Evolutionary conservation across 140 eudicot genomes (phyloP).

Genomic region (Erigeron philadelphicus): DNA sequence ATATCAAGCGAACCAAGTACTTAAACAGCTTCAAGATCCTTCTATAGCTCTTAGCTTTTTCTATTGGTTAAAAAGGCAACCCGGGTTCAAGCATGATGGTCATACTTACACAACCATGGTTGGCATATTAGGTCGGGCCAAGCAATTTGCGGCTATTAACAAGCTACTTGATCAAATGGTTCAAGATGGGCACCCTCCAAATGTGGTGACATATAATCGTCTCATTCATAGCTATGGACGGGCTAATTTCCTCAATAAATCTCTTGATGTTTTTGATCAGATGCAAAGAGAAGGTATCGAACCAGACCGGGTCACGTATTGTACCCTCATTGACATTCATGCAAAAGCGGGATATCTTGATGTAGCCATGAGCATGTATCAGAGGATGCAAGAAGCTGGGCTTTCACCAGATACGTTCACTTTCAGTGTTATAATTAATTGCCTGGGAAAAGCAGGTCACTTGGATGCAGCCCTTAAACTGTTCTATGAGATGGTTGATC

Average conservation of each 20-base stretch:
- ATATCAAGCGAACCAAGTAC: conserved; percentile 94
- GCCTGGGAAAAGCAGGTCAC: conserved; percentile 90
- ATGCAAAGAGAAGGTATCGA: conserved; percentile 71
- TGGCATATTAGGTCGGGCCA: conserved; percentile 89
- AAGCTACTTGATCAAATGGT: conserved; percentile 82
- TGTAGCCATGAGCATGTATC: conserved; percentile 87
- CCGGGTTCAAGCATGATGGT: conserved; percentile 80
- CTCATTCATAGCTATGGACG: conserved; percentile 91
- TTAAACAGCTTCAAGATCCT: conserved; percentile 76
- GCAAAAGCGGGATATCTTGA: conserved; percentile 94
- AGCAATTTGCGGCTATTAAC: conserved; percentile 65
- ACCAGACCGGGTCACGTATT: conserved; percentile 93
- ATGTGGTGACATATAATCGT: conserved; percentile 90
- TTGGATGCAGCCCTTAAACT: conserved; percentile 78
- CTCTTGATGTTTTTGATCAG: conserved; percentile 64
- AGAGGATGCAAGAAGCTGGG: conserved; percentile 84
- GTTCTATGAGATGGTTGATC: conserved; percentile 79
- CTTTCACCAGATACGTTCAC: conserved; percentile 95
- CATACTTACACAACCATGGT: conserved; percentile 97
- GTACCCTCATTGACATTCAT: conserved; percentile 93
- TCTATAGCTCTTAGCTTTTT: conserved; percentile 72
- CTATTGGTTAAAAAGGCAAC: conserved; percentile 71
- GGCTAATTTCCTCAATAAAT: conserved; percentile 81
- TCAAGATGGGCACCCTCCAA: conserved; percentile 71
- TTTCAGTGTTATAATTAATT: conserved; percentile 84